Evolutionary conservation across 208 protist species (phyloP).

Genomic region (Leishmania guyanensis): DNA sequence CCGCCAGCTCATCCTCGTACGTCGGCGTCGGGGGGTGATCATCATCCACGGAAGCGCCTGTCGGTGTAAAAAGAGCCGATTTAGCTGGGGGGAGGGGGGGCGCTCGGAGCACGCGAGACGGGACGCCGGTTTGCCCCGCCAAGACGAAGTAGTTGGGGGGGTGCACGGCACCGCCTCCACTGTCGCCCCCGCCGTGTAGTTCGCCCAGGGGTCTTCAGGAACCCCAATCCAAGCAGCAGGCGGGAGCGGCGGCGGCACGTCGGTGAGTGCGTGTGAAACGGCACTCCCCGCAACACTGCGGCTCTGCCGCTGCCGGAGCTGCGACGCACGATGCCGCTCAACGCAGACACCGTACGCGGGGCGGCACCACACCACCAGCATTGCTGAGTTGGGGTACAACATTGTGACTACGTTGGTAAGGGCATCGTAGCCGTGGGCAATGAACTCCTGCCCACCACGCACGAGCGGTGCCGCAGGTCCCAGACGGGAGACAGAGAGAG

Average conservation of each 20-base stretch:
- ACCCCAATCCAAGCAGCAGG: background rate
- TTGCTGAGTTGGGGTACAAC: background rate
- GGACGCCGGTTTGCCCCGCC: too few species aligned
- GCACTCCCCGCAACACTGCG: constrained; percentile 6
- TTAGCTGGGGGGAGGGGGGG: too few species aligned
- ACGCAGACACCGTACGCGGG: background rate
- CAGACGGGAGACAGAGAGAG: background rate
- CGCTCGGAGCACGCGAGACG: too few species aligned
- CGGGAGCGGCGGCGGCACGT: background rate
- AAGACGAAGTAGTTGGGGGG: too few species aligned
- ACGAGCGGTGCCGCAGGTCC: background rate
- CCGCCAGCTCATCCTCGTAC: background rate
- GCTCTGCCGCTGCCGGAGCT: constrained; percentile 12
- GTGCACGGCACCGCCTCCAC: background rate
- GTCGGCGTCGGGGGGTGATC: background rate
- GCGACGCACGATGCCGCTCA: background rate
- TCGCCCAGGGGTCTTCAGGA: background rate
- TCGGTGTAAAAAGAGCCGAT: too few species aligned
- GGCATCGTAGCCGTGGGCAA: background rate
- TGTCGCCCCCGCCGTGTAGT: background rate
- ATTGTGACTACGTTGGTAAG: background rate
- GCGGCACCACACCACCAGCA: background rate
- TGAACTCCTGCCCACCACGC: background rate
- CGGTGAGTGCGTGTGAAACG: background rate
- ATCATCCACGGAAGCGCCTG: too few species aligned